Evolutionary conservation across 495 filamentous ascomycete species (phyloP).

Genomic region (Lentithecium fluviatile): DNA sequence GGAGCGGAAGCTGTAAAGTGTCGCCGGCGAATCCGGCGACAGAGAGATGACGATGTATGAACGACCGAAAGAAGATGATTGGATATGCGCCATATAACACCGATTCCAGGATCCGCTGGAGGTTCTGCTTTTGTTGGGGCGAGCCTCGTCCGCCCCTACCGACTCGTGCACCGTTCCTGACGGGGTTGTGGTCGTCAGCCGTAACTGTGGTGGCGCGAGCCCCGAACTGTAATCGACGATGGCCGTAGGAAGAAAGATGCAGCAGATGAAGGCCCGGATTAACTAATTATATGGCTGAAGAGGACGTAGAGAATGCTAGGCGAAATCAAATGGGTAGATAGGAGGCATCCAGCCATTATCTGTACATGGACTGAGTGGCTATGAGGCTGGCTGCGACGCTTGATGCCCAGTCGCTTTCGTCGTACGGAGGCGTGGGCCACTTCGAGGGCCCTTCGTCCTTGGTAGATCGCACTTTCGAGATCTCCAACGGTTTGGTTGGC

Average conservation of each 20-base stretch:
- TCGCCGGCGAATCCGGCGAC: neutral
- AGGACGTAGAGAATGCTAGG: constrained; percentile 17
- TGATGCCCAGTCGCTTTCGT: constrained; percentile 85
- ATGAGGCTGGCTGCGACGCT: constrained; percentile 75
- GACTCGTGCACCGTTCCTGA: constrained; percentile 32
- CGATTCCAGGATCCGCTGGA: neutral
- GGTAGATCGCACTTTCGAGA: constrained; percentile 55
- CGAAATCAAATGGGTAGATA: constrained; percentile 4
- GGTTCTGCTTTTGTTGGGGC: neutral
- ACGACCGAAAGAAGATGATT: constrained; percentile 1
- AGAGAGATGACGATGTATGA: neutral
- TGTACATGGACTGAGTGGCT: constrained; percentile 36
- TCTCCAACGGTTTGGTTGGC: constrained; percentile 53
- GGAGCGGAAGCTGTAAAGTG: constrained; percentile 1
- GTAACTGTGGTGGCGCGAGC: constrained; percentile 27
- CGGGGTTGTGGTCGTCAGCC: constrained; percentile 27
- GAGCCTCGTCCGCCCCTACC: neutral
- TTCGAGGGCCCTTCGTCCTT: constrained; percentile 60
- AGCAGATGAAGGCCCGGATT: constrained; percentile 13
- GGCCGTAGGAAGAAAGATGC: constrained; percentile 15
- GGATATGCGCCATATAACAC: constrained; percentile 8
- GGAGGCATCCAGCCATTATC: constrained; percentile 10
- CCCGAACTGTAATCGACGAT: constrained; percentile 21
- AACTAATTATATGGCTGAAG: constrained; percentile 23
- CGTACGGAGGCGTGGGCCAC: constrained; percentile 96